These are phyloP conservation scores for Paraglomus brasilianum DNA, from an alignment of 192 early-diverging fungal species.

Conservation along the genomic window DNA sequence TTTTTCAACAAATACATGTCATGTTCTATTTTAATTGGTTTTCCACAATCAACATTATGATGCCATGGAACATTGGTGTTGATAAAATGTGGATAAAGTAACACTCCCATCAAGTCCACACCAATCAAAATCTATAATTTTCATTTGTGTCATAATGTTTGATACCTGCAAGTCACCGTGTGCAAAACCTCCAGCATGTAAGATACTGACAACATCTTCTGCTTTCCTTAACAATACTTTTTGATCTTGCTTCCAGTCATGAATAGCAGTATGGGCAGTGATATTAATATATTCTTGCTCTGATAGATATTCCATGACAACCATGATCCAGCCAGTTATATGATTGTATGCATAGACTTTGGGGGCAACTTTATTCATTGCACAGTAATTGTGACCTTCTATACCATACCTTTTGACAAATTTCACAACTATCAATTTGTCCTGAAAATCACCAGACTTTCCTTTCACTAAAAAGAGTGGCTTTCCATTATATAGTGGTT, in stretches of 20 bases:
- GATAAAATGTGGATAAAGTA: constrained; percentile 16
- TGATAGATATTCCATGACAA: constrained; percentile 19
- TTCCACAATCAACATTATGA: neutral
- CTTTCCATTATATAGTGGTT: neutral
- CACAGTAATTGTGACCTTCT: constrained; percentile 6
- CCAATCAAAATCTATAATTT: constrained; percentile 5
- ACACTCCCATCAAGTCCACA: neutral
- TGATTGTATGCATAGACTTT: constrained; percentile 2
- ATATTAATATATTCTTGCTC: neutral
- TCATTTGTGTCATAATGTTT: constrained; percentile 19
- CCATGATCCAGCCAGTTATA: constrained; percentile 3
- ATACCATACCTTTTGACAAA: constrained; percentile 5
- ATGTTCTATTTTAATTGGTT: constrained; percentile 10
- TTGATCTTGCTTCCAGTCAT: neutral
- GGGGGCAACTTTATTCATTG: neutral
- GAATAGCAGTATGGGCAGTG: neutral
- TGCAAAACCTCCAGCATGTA: constrained; percentile 1
- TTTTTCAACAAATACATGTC: constrained; percentile 11
- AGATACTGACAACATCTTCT: neutral
- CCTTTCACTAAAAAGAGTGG: constrained; percentile 8
- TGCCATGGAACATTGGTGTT: neutral
- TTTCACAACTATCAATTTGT: constrained; percentile 16
- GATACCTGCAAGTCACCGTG: constrained; percentile 1
- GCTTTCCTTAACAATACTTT: neutral
- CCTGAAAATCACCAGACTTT: too few relatives aligned